Evolutionary conservation across 2,329 filamentous ascomycete genomes (phyloP), one percentile per base, ranked within the genome.

Genomic region (Ascochyta rabiei): DNA sequence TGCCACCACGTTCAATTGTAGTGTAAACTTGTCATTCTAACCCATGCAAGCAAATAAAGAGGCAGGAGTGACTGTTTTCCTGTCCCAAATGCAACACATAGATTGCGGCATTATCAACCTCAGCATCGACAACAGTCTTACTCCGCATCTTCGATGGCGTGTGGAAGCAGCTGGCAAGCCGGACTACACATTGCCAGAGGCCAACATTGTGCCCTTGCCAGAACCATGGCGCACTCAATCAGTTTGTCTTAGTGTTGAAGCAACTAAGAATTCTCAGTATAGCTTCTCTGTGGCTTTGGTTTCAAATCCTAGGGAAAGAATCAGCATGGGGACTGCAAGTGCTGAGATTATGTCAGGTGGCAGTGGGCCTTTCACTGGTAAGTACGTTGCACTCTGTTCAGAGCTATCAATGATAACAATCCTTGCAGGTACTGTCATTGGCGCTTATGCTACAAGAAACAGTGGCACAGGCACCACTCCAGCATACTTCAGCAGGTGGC

Each of bases 401-500:
- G 40, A 7, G 49, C 43, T n/a, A 21, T 26, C 15, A 10, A 24
- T 52, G 19, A 48, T 41, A 2, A 33, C 10, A 3, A 18, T 26
- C 23, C 64, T 63, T 39, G 59, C 54, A 78, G 82, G 82, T 0
- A 77, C 77, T 1, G 69, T 84, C 13, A 58, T 85, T 0, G 82
- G 82, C 0, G 73, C 78, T 1, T 84, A 83, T 61, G 77, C 77
- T 28, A 84, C 82, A 2, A 82, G 73, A 35, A 84, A 85, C 57
- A 81, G 81, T 0, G 75, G 75, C 2, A 64, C 72, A 13, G 76
- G 73, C 2, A 73, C 61, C 1, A 77, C 77, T 16, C 75, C 79
- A 3, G 79, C 79, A 1, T 82, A 81, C 60, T 70, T 83, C 43
- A 77, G 73, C 5, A 66, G 76, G 15, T 83, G 81, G 81, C 75